phyloP scores from a whole-genome alignment of 1,139 yeast species.

The Saccharomycopsis crataegensis region DNA sequence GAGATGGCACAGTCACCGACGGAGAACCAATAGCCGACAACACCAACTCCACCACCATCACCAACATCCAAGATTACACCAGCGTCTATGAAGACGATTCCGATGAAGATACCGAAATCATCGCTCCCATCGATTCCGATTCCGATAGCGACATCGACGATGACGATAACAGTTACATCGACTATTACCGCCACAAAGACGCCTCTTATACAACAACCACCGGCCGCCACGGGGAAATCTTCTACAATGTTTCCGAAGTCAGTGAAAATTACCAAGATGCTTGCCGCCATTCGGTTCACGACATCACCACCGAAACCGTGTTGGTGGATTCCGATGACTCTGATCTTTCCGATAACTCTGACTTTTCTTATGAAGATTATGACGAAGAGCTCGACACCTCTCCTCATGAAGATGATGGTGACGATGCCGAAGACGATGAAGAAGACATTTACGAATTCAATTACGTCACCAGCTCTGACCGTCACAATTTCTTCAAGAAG shows the following conservation, averaged over 20 bases:
- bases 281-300: too few relatives aligned
- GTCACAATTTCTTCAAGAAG: not conserved
- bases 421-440: not conserved
- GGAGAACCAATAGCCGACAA: not conserved
- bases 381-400: not conserved
- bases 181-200: not conserved
- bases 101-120: not conserved
- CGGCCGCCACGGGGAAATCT: too few relatives aligned
- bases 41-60: not conserved
- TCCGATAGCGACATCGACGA: not conserved
- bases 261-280: not conserved
- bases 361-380: not conserved
- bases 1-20: not conserved
- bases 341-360: constrained; percentile 2
- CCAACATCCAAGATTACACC: not conserved
- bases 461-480: not conserved
- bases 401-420: not conserved
- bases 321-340: not conserved
- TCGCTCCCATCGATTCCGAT: constrained; percentile 1
- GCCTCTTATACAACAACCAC: not conserved
- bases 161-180: constrained; percentile 6
- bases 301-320: too few relatives aligned
- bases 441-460: constrained; percentile 4
- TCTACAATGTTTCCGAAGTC: not conserved
- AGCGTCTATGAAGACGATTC: constrained; percentile 1